Evolutionary conservation across 306 rosid genomes (phyloP), one percentile per base, ranked within the genome.

Genomic region (Cucurbita maxima): DNA sequence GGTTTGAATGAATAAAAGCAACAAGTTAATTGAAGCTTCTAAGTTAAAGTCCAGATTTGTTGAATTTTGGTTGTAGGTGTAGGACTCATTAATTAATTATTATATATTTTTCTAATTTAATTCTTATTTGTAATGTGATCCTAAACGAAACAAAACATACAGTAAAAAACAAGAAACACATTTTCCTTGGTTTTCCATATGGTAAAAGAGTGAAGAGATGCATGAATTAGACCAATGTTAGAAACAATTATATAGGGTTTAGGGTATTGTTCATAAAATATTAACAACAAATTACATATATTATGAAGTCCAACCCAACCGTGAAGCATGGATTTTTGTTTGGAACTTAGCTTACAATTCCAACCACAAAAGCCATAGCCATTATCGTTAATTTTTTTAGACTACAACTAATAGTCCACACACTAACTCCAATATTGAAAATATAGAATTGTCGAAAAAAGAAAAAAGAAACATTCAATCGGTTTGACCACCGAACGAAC

Each of bases 401-500:
- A 63, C 9, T 63, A 66, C 36, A 44, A 43, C 72, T 41, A 63
- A 63, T 45, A 67, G 12, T 67, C 56, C 72, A 67, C 55, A 67
- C 45, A 67, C 19, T 45, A 67, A 67, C 37, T 45, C 56, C 72
- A 10, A 48, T 13, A 48, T 48, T 48, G 8, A 44, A 47, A 59
- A 12, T 59, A 59, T 11, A 5, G 34, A 34, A 58, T 59, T 30
- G 0, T 59, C 6, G 19, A 34, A 11, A 1, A 40, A 7, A 18
- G 11, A 40, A 40, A 40, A 5, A 50, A 13, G 13, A 48, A 48
- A 13, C 14, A 50, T 50, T 15, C 72, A 67, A 67, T 5, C 55
- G 40, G 56, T 67, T 67, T 67, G 72, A 67, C 72, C 72, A 67
- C 72, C 55, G 72, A 67, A 62, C 22, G 30, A 62, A 44, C 18